phyloP scores from a whole-genome alignment of 805 yeast genomes.

The Huiozyma naganishii region DNA sequence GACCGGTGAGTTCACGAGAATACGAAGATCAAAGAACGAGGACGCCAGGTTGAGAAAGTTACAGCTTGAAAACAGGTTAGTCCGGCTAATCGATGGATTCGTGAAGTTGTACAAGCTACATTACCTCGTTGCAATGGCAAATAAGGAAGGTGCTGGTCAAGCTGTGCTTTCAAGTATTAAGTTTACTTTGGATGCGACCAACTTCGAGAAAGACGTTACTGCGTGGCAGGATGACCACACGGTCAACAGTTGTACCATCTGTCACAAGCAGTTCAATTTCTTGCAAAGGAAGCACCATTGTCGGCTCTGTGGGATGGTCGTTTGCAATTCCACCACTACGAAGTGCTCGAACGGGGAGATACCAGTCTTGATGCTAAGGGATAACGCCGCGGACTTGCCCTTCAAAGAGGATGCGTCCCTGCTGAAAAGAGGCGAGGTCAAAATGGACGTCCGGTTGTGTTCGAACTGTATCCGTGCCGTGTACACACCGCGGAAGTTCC shows the following conservation, averaged over 20 bases:
- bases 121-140: background rate
- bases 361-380: slow-evolving; percentile 31
- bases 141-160: too few species aligned
- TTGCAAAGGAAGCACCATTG: slow-evolving; percentile 79
- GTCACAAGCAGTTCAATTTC: slow-evolving; percentile 47
- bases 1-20: slow-evolving; percentile 31
- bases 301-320: slow-evolving; percentile 72
- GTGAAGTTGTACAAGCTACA: slow-evolving; percentile 17
- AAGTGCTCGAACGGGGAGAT: slow-evolving; percentile 70
- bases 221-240: slow-evolving; percentile 54
- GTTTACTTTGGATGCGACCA: slow-evolving; percentile 24
- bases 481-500: slow-evolving; percentile 43
- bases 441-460: slow-evolving; percentile 49
- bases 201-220: slow-evolving; percentile 38
- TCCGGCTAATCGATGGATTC: slow-evolving; percentile 32
- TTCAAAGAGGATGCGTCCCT: slow-evolving; percentile 10
- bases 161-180: slow-evolving; percentile 5
- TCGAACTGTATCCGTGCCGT: slow-evolving; percentile 53
- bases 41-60: slow-evolving; percentile 42
- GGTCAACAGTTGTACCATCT: slow-evolving; percentile 49
- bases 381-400: slow-evolving; percentile 19
- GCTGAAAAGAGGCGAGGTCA: slow-evolving; percentile 6
- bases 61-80: slow-evolving; percentile 50
- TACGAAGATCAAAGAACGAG: slow-evolving; percentile 38
- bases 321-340: slow-evolving; percentile 54